Conservation (phyloP, 1,284 basidiomycete species). For the Ganoderma lucidum region DNA sequence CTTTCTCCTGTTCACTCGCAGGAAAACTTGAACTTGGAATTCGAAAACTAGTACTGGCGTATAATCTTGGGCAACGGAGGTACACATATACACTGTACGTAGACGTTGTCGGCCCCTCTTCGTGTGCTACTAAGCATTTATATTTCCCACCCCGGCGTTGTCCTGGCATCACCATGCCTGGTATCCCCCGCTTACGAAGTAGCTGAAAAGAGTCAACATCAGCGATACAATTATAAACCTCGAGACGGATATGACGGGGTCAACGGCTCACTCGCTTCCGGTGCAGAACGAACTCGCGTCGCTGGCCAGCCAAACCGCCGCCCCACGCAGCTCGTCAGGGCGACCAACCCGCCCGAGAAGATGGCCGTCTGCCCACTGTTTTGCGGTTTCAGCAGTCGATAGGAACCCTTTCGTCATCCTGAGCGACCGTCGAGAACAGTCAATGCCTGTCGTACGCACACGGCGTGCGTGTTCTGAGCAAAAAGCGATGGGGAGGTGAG, state of each 20-base stretch:
- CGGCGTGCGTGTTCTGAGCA: too few species aligned
- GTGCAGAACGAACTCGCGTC: slow-evolving; percentile 81
- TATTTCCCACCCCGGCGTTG: too few species aligned
- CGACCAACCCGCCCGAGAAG: slow-evolving; percentile 80
- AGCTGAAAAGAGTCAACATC: slow-evolving; percentile 51
- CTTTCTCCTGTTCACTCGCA: too few species aligned
- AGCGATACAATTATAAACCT: neutral
- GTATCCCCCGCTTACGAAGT: slow-evolving; percentile 73
- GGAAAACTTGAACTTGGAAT: too few species aligned
- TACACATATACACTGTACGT: too few species aligned
- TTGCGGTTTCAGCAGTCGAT: slow-evolving; percentile 52
- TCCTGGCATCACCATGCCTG: neutral
- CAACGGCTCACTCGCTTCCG: slow-evolving; percentile 72
- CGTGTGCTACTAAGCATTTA: too few species aligned
- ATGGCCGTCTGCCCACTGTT: slow-evolving; percentile 56
- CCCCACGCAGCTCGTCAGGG: slow-evolving; percentile 80
- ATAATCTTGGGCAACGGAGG: too few species aligned
- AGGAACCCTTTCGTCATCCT: slow-evolving; percentile 83
- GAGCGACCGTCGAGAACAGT: neutral
- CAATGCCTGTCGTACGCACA: neutral
- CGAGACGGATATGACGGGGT: neutral
- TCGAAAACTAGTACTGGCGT: too few species aligned
- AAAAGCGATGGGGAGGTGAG: slow-evolving; percentile 43
- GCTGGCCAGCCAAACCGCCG: slow-evolving; percentile 77
- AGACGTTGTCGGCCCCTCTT: too few species aligned